These are phyloP conservation scores for Bocquillonia castaneifolia DNA, from an alignment of 441 rosid genomes.

Conservation along the genomic window DNA sequence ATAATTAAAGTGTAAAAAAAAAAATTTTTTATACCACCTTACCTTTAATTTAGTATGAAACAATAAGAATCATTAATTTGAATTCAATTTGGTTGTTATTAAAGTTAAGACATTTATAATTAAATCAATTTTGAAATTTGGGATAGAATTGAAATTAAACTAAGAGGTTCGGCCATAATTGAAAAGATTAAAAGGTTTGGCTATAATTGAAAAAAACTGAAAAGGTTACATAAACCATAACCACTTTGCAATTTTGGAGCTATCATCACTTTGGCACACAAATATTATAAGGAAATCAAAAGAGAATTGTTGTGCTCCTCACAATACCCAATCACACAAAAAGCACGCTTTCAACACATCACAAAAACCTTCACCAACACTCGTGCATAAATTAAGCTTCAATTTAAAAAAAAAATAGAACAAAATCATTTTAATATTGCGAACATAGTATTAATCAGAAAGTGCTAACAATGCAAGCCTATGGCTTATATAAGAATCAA, in stretches of 20 bases:
- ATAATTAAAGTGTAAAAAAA: too few species aligned
- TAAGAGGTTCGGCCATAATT: too few species aligned
- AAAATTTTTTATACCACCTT: too few species aligned
- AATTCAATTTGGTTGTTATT: too few species aligned
- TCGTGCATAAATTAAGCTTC: neutral
- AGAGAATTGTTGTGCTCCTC: neutral
- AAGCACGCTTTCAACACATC: neutral
- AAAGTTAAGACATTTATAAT: too few species aligned
- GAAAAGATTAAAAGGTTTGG: too few species aligned
- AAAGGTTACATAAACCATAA: neutral
- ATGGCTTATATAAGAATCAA: neutral
- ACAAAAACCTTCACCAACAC: neutral
- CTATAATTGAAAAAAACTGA: neutral
- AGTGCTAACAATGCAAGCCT: slow-evolving; percentile 6
- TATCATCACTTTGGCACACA: neutral
- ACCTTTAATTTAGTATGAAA: too few species aligned
- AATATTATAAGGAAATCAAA: neutral
- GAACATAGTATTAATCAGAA: neutral
- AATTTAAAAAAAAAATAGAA: neutral
- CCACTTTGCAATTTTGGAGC: neutral
- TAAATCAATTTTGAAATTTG: too few species aligned
- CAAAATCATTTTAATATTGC: neutral
- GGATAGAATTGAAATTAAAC: too few species aligned
- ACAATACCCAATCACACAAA: neutral
- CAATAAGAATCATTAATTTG: too few species aligned